Percentiles rank a stretch among this genome's conserved stretches.
These are phyloP conservation scores for Hymenoscyphus infarciens DNA, from an alignment of 2,329 filamentous ascomycete genomes.

Conservation along the genomic window DNA sequence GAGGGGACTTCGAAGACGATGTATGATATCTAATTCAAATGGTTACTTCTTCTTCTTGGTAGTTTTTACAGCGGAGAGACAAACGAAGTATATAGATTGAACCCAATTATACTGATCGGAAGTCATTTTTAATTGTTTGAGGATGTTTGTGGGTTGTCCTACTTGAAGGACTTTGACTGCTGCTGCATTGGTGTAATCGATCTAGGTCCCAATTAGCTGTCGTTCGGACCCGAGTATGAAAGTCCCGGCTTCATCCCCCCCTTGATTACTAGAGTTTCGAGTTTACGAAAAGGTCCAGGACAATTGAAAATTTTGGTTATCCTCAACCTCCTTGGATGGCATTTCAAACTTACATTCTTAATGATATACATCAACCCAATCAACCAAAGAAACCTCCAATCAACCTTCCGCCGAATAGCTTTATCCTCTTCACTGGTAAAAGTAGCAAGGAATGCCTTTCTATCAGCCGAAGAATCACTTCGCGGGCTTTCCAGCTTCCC, in stretches of 20 bases:
- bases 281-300: too few species aligned
- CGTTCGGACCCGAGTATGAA: too few species aligned
- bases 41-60: neutral
- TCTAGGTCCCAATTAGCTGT: slow-evolving; percentile 16
- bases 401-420: slow-evolving; percentile 41
- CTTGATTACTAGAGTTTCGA: too few species aligned
- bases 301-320: too few species aligned
- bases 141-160: slow-evolving; percentile 37
- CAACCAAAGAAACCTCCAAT: slow-evolving; percentile 37
- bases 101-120: slow-evolving; percentile 42
- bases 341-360: slow-evolving; percentile 35
- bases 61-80: slow-evolving; percentile 20
- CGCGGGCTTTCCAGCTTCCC: slow-evolving; percentile 14
- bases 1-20: slow-evolving; percentile 41
- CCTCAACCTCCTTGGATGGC: too few species aligned
- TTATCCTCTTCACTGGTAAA: slow-evolving; percentile 40
- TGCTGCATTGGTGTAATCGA: slow-evolving; percentile 41
- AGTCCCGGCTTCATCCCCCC: too few species aligned
- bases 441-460: slow-evolving; percentile 36
- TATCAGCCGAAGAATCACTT: slow-evolving; percentile 18
- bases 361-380: slow-evolving; percentile 43
- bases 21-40: slow-evolving; percentile 36
- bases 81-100: slow-evolving; percentile 39
- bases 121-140: slow-evolving; percentile 40
- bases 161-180: slow-evolving; percentile 43